phyloP scores from a whole-genome alignment of 139 green algal species.

The Pleodorina starrii region DNA sequence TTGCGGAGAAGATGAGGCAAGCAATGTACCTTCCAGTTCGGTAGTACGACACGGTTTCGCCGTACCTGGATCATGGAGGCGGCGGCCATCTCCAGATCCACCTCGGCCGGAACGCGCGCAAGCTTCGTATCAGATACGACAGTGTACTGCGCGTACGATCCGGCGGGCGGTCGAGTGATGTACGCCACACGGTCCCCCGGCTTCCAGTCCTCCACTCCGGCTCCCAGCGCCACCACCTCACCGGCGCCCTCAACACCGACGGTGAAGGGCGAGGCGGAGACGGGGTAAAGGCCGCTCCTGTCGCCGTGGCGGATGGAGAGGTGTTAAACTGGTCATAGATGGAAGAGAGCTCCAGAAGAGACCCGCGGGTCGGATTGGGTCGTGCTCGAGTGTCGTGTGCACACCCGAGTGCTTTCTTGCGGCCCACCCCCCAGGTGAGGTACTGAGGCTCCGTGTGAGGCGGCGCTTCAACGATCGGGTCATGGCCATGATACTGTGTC shows the following conservation, averaged over 20 bases:
- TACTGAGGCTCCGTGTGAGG: too few relatives aligned
- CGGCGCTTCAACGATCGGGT: too few relatives aligned
- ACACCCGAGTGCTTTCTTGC: too few relatives aligned
- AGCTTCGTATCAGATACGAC: slow-evolving; percentile 27
- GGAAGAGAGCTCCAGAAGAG: too few relatives aligned
- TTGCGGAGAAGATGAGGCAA: too few relatives aligned
- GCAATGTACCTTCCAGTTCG: too few relatives aligned
- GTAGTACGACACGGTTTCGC: too few relatives aligned
- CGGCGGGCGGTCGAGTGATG: slow-evolving; percentile 24
- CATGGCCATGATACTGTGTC: too few relatives aligned
- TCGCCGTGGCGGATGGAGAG: neutral
- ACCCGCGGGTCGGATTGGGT: too few relatives aligned
- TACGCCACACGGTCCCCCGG: slow-evolving; percentile 46
- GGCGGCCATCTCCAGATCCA: slow-evolving; percentile 44
- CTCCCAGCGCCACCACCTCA: slow-evolving; percentile 45
- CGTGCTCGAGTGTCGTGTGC: too few relatives aligned
- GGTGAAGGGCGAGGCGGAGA: slow-evolving; percentile 23
- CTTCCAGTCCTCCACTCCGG: slow-evolving; percentile 17
- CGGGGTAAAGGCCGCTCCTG: slow-evolving; percentile 53
- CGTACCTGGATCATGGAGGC: slow-evolving; percentile 50
- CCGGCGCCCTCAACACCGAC: slow-evolving; percentile 57
- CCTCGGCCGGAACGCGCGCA: slow-evolving; percentile 21
- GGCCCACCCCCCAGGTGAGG: too few relatives aligned
- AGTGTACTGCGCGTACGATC: slow-evolving; percentile 56
- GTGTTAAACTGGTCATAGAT: too few relatives aligned